These are phyloP conservation scores for Fusarium newnesense DNA, from an alignment of 2,329 filamentous ascomycete genomes.

Conservation along the genomic window DNA sequence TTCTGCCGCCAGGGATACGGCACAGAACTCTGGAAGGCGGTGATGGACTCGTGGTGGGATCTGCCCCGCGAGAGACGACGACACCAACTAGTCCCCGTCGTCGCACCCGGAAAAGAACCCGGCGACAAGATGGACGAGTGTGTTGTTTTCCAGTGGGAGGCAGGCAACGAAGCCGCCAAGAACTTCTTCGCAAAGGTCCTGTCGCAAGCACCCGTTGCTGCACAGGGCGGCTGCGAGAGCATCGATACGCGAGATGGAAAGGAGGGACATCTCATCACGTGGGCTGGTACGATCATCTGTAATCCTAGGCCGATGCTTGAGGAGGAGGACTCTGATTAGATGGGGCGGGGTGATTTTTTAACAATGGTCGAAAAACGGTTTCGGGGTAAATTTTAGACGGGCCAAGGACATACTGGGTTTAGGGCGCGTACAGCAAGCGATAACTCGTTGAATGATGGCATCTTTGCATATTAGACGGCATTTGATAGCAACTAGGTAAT, in stretches of 20 bases:
- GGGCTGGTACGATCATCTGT: constrained; percentile 10
- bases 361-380: neutral
- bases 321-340: constrained; percentile 15
- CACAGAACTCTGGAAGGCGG: constrained; percentile 17
- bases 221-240: constrained; percentile 23
- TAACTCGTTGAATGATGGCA: neutral
- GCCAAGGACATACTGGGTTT: neutral
- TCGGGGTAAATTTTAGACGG: neutral
- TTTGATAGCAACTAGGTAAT: neutral
- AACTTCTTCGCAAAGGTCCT: constrained; percentile 29
- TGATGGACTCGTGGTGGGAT: constrained; percentile 35
- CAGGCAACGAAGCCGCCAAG: constrained; percentile 15
- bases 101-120: constrained; percentile 10
- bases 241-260: constrained; percentile 26
- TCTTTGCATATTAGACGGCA: neutral
- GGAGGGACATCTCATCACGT: constrained; percentile 16
- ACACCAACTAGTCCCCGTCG: constrained; percentile 16
- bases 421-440: constrained; percentile 1
- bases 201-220: constrained; percentile 17
- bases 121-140: constrained; percentile 26
- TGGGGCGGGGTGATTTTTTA: fast-evolving
- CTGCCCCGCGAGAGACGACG: constrained; percentile 24
- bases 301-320: constrained; percentile 2
- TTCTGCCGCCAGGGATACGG: constrained; percentile 32
- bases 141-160: constrained; percentile 29